Base-by-base conservation (phyloP, 768 basidiomycete species). In the Lenzites betulinus region DNA sequence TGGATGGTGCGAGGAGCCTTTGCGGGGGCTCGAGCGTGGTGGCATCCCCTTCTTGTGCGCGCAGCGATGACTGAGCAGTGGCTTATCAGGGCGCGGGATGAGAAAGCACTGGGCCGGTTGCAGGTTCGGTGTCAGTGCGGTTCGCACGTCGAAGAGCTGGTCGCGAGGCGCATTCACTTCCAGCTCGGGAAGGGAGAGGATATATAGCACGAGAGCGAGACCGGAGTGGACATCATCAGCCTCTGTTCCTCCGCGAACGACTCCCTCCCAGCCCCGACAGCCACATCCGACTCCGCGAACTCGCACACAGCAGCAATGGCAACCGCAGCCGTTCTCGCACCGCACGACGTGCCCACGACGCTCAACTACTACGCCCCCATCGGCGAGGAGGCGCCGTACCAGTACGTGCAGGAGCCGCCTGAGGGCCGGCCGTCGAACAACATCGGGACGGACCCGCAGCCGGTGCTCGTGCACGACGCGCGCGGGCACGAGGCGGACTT, bases 261-360 rank as follows among this genome's bases (percentile, higher is more conserved):
- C 25, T 11, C 6, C 18, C 7, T 8, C 49, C 23, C 7, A 42
- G 13, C 47, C 3, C 13, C 22, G 3, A 43, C 30, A 8, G 35
- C 26, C 26, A 33, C 25, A 18, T 16, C 12, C 3, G n/a, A n/a
- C n/a, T n/a, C n/a, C n/a, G n/a, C n/a, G n/a, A 48, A n/a, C 42
- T 23, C 3, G 12, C 6, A 43, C 28, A 35, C 41, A 8, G 25
- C 38, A 38, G 49, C 56, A 18, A 68, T 51, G 58, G 68, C 70
- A 63, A 70, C 74, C 54, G 44, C 67, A 39, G 54, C 66, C 49
- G 66, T 66, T 11, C 67, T 71, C 42, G 35, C 66, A 25, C 66
- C 72, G 18, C 75, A 68, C 23, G 72, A 75, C 62, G 73, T 77
- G 53, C 71, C 66, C 13, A 72, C 75, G 33, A 71, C 65, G 28